Evolutionary conservation across 176 grass and related monocot genomes (phyloP), one percentile per base, ranked within the genome.

Genomic region (Carex littledalei): DNA sequence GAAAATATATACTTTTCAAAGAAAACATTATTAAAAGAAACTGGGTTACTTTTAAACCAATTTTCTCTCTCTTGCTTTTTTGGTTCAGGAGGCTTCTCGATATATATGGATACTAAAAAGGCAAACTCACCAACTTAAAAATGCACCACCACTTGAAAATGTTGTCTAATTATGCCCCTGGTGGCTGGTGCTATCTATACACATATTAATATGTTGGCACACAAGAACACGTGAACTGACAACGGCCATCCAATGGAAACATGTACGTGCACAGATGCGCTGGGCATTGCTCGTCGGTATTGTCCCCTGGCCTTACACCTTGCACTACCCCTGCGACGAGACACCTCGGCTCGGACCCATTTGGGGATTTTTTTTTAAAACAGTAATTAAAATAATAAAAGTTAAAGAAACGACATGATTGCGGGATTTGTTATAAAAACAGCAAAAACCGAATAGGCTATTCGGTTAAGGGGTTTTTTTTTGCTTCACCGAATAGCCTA

Each of bases 271-370:
- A 77, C 13, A 55, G 50, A 55, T 56, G 74, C 73, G 73, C 50
- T 56, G 73, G 55, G 73, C 73, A 26, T 29, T 53, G 21, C 72
- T 41, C 11, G 26, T 31, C 15, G 72, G 20, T 77, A 56, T 17
- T 78, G 74, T 78, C 74, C 74, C 74, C 74, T 56, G 74, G 3
- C 74, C 74, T 78, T 32, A 55, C 74, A 78, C 74, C 50, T 78
- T 78, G 74, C 74, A 56, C 74, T 5, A 78, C 74, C 74, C 74
- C 65, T 71, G 67, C 34, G 37, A 37, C 2, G 45, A 56, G 50
- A 78, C 50, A 56, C 74, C 14, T 56, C 50, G 24, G 50, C 32
- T n/a, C n/a, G n/a, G n/a, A n/a, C n/a, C n/a, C n/a, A n/a, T n/a
- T n/a, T n/a, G n/a, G n/a, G n/a, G n/a, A n/a, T n/a, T n/a, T n/a